Conservation (phyloP, 2,329 filamentous ascomycete genomes). For the Phyllachora maydis region DNA sequence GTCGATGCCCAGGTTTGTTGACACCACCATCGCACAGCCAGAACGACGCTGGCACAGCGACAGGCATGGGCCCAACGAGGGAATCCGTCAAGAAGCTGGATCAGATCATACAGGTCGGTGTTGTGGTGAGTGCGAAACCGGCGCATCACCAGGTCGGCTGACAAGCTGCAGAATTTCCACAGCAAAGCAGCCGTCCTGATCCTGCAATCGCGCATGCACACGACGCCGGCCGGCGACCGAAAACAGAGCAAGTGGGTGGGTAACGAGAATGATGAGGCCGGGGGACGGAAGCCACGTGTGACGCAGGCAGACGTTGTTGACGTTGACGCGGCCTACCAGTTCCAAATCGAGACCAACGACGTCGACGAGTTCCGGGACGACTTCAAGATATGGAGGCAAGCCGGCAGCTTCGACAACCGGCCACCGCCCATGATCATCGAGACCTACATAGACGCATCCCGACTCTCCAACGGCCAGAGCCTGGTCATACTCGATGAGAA, state of each 20-base stretch:
- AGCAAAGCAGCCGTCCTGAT: slow-evolving; percentile 73
- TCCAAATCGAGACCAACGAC: slow-evolving; percentile 86
- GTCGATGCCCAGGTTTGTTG: no score
- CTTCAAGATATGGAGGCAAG: slow-evolving; percentile 60
- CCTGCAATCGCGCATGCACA: slow-evolving; percentile 56
- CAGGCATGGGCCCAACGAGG: slow-evolving; percentile 33
- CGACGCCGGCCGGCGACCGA: slow-evolving; percentile 34
- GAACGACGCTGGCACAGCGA: no score
- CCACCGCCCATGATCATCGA: slow-evolving; percentile 80
- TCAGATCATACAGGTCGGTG: slow-evolving; percentile 68
- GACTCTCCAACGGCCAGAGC: slow-evolving; percentile 65
- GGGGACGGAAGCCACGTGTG: not conserved
- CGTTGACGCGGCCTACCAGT: slow-evolving; percentile 29
- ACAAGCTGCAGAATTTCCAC: slow-evolving; percentile 55
- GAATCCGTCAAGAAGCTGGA: slow-evolving; percentile 66
- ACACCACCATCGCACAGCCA: no score
- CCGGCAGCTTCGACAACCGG: slow-evolving; percentile 54
- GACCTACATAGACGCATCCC: slow-evolving; percentile 65
- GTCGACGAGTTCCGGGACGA: slow-evolving; percentile 74
- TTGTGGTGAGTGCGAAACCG: not conserved
- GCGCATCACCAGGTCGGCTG: not conserved
- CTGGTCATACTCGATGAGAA: slow-evolving; percentile 74
- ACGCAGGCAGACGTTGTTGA: slow-evolving; percentile 1
- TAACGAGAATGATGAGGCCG: not conserved
- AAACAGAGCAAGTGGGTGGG: slow-evolving; percentile 70